Percentiles rank a stretch among this genome's conserved stretches.
These are phyloP conservation scores for Pulchroboletus neoregius DNA, from an alignment of 1,284 basidiomycete species.

Conservation along the genomic window DNA sequence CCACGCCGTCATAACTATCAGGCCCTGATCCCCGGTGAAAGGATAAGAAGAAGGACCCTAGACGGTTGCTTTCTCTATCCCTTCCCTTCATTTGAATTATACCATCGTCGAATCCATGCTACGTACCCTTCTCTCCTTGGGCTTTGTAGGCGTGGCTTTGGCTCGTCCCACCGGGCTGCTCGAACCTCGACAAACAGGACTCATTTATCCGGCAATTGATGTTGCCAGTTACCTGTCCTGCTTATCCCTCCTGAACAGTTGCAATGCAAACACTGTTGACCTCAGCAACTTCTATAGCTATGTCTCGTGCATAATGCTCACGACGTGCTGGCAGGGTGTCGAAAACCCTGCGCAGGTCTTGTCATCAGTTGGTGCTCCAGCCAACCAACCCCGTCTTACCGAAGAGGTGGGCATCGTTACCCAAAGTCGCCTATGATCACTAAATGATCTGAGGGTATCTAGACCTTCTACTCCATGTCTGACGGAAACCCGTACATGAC, in stretches of 20 bases:
- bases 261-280: conserved; percentile 19
- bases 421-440: neutral
- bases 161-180: conserved; percentile 6
- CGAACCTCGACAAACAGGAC: conserved; percentile 16
- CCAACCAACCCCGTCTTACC: conserved; percentile 14
- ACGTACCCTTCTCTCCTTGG: conserved; percentile 1
- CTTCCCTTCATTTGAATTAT: neutral
- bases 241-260: conserved; percentile 19
- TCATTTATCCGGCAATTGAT: neutral
- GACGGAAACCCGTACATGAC: conserved; percentile 20
- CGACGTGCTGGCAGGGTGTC: conserved; percentile 10
- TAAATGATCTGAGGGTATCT: neutral
- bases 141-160: conserved; percentile 2
- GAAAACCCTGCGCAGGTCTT: conserved; percentile 11
- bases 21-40: too few relatives aligned
- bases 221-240: conserved; percentile 7
- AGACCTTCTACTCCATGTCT: conserved; percentile 21
- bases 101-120: neutral
- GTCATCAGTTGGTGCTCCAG: conserved; percentile 3
- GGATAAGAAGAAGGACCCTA: too few relatives aligned
- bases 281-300: conserved; percentile 22
- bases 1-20: neutral
- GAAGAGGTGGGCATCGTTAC: conserved; percentile 12
- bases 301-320: conserved; percentile 22
- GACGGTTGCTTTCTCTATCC: neutral